A percentile compares a stretch with the other conserved stretches of the same genome.
phyloP scores from a whole-genome alignment of 257 asterid species.

The Vinca minor region DNA sequence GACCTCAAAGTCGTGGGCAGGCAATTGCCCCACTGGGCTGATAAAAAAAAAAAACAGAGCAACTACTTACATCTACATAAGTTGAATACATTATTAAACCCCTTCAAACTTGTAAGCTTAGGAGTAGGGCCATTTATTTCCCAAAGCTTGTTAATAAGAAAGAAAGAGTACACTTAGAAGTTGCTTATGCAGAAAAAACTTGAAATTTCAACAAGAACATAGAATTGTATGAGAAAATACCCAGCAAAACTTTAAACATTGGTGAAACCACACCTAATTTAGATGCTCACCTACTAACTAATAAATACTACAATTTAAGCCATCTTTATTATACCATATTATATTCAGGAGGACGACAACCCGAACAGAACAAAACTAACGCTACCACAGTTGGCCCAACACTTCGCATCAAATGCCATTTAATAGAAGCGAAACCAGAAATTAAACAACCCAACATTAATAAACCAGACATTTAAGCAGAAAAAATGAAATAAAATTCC shows the following conservation, averaged over 20 bases:
- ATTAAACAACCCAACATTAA: not conserved
- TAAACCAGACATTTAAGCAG: slow-evolving; percentile 3
- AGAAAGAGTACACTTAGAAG: not conserved
- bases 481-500: slow-evolving; percentile 2
- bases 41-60: too few relatives aligned
- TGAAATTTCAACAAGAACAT: not conserved
- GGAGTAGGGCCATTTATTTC: not conserved
- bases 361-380: not conserved
- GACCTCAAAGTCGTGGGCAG: too few relatives aligned
- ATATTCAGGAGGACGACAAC: not conserved
- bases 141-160: not conserved
- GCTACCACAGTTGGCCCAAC: too few relatives aligned
- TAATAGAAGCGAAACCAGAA: not conserved
- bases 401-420: not conserved
- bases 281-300: not conserved
- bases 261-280: not conserved
- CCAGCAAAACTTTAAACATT: not conserved
- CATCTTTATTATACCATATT: not conserved
- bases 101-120: not conserved
- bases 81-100: not conserved
- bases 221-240: not conserved
- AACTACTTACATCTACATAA: not conserved
- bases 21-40: too few relatives aligned
- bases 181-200: not conserved
- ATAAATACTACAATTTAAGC: not conserved